These are phyloP conservation scores for Neurospora sp. DNA, from an alignment of 2,329 filamentous ascomycete genomes.

Conservation along the genomic window DNA sequence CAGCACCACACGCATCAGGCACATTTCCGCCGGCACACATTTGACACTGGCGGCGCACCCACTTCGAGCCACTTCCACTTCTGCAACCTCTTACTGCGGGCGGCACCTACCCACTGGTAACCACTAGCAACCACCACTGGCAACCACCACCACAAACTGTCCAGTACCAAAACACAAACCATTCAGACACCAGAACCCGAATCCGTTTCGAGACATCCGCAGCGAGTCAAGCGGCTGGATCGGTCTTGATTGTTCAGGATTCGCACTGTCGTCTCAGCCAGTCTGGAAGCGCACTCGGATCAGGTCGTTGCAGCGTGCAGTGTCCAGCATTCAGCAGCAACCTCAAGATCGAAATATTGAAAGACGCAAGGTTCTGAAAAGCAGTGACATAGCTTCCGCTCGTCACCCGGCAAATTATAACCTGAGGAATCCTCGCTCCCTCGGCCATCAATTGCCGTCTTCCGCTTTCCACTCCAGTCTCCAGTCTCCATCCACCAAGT, in stretches of 20 bases:
- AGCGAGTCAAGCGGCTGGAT: background rate
- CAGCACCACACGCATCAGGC: background rate
- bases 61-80: background rate
- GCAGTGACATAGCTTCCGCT: background rate
- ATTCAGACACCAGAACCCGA: background rate
- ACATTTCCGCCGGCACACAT: background rate
- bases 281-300: background rate
- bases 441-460: background rate
- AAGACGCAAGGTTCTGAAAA: background rate
- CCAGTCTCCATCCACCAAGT: slow-evolving; percentile 4
- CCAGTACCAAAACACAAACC: background rate
- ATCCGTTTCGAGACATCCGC: background rate
- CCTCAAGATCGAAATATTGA: background rate
- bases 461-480: background rate
- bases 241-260: background rate
- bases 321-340: background rate
- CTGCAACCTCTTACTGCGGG: background rate
- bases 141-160: background rate
- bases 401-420: background rate
- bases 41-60: background rate
- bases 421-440: background rate
- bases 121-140: background rate
- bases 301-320: background rate
- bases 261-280: background rate
- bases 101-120: background rate